Percentiles rank a stretch among this genome's conserved stretches.
These are phyloP conservation scores for Paragyromitra xinjiangensis DNA, from an alignment of 495 filamentous ascomycete genomes.

Conservation along the genomic window DNA sequence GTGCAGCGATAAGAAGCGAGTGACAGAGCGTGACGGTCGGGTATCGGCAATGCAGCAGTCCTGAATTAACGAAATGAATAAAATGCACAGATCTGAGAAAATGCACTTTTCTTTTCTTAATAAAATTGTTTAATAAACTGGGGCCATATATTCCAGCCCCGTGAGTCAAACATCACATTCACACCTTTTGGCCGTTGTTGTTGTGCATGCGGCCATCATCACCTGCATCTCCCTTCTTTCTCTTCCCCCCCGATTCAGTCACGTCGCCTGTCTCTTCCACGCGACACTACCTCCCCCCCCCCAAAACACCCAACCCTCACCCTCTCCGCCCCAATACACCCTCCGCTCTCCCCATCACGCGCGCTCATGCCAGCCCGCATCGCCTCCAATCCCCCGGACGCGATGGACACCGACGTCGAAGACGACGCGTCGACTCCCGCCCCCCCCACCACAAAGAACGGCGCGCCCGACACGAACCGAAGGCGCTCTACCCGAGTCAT, in stretches of 20 bases:
- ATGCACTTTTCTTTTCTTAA: not conserved
- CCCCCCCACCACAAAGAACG: constrained; percentile 55
- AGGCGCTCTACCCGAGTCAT: constrained; percentile 85
- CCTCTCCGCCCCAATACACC: not conserved
- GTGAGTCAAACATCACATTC: not conserved
- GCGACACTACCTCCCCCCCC: not conserved
- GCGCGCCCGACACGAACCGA: constrained; percentile 58
- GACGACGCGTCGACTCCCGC: constrained; percentile 38
- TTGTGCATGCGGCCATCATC: constrained; percentile 24
- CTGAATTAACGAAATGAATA: not conserved
- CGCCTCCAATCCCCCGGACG: constrained; percentile 52
- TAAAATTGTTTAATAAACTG: not conserved
- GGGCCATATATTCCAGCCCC: not conserved
- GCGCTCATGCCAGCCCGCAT: constrained; percentile 49
- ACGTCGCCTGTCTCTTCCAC: constrained; percentile 34
- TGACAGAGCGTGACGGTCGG: constrained; percentile 21
- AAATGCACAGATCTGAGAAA: not conserved
- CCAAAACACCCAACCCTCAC: not conserved
- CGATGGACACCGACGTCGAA: constrained; percentile 51
- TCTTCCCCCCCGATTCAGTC: constrained; percentile 4
- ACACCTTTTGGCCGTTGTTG: not conserved
- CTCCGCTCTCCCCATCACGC: constrained; percentile 6
- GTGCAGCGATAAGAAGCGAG: constrained; percentile 35
- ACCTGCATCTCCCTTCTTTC: constrained; percentile 3
- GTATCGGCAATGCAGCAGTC: not conserved